phyloP scores from a whole-genome alignment of 139 green algal genomes.

The Gonium pectorale region DNA sequence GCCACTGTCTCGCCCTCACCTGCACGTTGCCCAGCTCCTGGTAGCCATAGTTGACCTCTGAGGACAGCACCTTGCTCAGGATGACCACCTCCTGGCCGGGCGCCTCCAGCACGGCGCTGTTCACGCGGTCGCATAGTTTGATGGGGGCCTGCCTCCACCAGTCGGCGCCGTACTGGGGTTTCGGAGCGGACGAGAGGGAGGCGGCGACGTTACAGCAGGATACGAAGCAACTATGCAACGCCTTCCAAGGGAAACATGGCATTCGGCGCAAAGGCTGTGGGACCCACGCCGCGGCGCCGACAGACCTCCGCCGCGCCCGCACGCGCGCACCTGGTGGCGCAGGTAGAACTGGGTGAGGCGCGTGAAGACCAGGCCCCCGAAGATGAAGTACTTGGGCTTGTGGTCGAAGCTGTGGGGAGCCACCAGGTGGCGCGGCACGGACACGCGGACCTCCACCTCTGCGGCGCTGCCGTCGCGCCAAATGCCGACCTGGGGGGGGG shows the following conservation, averaged over 20 bases:
- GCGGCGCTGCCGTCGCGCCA: slow-evolving; percentile 68
- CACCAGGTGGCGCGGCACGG: slow-evolving; percentile 62
- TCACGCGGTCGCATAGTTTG: slow-evolving; percentile 82
- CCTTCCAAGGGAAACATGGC: too few species aligned
- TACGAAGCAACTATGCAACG: too few species aligned
- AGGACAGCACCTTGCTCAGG: slow-evolving; percentile 72
- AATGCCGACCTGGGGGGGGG: slow-evolving; percentile 63
- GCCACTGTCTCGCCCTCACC: too few species aligned
- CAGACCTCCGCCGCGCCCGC: too few species aligned
- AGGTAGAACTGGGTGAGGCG: slow-evolving; percentile 58
- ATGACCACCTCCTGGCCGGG: slow-evolving; percentile 70
- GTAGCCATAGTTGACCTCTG: slow-evolving; percentile 77
- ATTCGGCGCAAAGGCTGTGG: too few species aligned
- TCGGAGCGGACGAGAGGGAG: too few species aligned
- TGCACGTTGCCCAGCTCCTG: slow-evolving; percentile 80
- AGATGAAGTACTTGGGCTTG: slow-evolving; percentile 64
- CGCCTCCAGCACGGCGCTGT: slow-evolving; percentile 46
- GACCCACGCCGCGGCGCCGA: too few species aligned
- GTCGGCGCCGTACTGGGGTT: slow-evolving; percentile 76
- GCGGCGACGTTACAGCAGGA: too few species aligned
- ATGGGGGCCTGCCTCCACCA: slow-evolving; percentile 83
- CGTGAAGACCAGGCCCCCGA: slow-evolving; percentile 87
- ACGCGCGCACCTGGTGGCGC: too few species aligned
- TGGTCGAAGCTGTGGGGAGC: slow-evolving; percentile 66
- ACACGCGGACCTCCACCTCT: slow-evolving; percentile 60